phyloP scores from a whole-genome alignment of 2,329 filamentous ascomycete species.

The Chaetothyriales sp. region DNA sequence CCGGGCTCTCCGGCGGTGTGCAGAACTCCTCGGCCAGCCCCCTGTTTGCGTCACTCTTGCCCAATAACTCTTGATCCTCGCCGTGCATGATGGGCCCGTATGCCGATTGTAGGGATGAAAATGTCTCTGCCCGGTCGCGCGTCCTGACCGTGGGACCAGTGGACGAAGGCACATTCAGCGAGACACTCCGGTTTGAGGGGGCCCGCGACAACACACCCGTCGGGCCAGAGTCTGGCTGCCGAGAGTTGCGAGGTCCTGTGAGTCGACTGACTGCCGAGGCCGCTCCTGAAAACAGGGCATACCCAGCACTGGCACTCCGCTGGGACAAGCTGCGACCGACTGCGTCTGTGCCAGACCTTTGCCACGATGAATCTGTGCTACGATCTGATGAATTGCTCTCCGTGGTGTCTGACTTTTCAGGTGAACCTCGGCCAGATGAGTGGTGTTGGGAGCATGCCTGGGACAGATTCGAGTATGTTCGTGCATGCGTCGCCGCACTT shows the following conservation, averaged over 20 bases:
- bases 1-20: conserved; percentile 13
- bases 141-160: not conserved
- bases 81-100: conserved; percentile 4
- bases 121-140: conserved; percentile 7
- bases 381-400: conserved; percentile 44
- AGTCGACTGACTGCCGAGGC: conserved; percentile 15
- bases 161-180: conserved; percentile 8
- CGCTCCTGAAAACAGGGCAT: conserved; percentile 16
- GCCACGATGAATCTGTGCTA: conserved; percentile 18
- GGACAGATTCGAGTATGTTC: conserved; percentile 17
- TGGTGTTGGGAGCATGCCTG: conserved; percentile 18
- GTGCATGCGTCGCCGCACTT: conserved; percentile 12
- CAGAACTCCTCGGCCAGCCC: conserved; percentile 6
- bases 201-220: conserved; percentile 5
- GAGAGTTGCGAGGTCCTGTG: conserved; percentile 3
- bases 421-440: conserved; percentile 23
- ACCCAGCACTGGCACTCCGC: conserved; percentile 13
- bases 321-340: conserved; percentile 16
- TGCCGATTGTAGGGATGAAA: conserved; percentile 8
- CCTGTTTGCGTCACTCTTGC: conserved; percentile 6
- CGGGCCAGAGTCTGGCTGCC: not conserved
- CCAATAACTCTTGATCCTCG: conserved; percentile 10
- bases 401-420: conserved; percentile 37
- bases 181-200: conserved; percentile 16
- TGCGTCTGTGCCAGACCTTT: conserved; percentile 24